These are phyloP conservation scores for Limonium bicolor DNA, from an alignment of 148 eudicot species.

Conservation along the genomic window DNA sequence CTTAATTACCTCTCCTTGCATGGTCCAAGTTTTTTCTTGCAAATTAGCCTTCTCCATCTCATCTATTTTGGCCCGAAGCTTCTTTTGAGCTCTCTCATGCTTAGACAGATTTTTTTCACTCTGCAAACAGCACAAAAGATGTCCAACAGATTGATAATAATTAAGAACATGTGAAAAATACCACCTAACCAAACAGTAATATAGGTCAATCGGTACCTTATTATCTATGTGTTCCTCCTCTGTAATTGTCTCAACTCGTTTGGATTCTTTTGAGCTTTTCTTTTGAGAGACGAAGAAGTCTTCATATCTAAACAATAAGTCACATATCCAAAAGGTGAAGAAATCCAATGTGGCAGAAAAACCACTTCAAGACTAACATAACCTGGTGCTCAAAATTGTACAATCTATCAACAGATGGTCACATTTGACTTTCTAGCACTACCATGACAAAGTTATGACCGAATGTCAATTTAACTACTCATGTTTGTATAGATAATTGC, in stretches of 20 bases:
- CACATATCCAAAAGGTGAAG: not conserved
- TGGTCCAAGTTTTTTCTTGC: conserved; percentile 73
- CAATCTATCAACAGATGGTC: too few relatives aligned
- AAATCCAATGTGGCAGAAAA: not conserved
- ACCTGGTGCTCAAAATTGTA: too few relatives aligned
- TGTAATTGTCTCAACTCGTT: conserved; percentile 22
- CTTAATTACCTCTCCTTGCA: conserved; percentile 77
- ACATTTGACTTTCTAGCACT: too few relatives aligned
- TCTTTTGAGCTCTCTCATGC: conserved; percentile 51
- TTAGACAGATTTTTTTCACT: conserved; percentile 52
- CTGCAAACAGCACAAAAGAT: conserved; percentile 16
- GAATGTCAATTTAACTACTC: too few relatives aligned
- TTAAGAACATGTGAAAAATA: not conserved
- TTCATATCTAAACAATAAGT: conserved; percentile 33
- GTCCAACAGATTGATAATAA: not conserved
- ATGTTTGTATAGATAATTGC: too few relatives aligned
- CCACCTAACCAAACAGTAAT: conserved; percentile 4
- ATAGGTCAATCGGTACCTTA: conserved; percentile 14
- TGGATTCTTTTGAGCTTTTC: conserved; percentile 25
- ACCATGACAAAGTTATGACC: too few relatives aligned
- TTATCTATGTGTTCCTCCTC: conserved; percentile 26
- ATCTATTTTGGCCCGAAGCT: conserved; percentile 52
- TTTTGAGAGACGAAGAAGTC: conserved; percentile 56
- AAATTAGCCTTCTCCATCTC: conserved; percentile 77
- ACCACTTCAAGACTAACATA: too few relatives aligned